phyloP scores from a whole-genome alignment of 805 yeast genomes.

The Naumovozyma baii region DNA sequence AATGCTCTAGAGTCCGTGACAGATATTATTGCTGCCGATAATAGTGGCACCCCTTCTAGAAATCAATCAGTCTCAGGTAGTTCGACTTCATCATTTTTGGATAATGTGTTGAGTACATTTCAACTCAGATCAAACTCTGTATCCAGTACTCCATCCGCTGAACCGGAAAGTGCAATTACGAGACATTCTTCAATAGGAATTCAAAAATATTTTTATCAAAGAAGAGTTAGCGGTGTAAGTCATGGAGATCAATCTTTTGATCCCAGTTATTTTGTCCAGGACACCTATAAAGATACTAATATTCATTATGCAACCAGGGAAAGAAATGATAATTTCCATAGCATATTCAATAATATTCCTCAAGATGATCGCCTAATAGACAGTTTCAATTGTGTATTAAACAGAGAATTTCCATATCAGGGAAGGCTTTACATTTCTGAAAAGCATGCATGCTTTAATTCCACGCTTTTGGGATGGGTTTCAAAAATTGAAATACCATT shows the following conservation, averaged over 20 bases:
- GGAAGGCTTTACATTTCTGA: constrained; percentile 81
- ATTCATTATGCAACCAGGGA: constrained; percentile 47
- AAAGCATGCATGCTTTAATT: constrained; percentile 71
- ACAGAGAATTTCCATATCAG: constrained; percentile 76
- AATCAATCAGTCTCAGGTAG: neutral
- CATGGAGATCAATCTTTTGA: neutral
- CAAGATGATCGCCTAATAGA: constrained; percentile 65
- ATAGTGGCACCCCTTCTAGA: neutral
- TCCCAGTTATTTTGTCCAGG: neutral
- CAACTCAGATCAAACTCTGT: constrained; percentile 7
- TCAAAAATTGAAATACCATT: constrained; percentile 67
- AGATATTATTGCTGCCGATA: constrained; percentile 7
- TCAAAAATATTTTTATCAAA: neutral
- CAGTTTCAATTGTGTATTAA: constrained; percentile 81
- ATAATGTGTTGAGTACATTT: constrained; percentile 16
- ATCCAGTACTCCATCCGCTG: no score
- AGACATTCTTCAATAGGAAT: neutral
- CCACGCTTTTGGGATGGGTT: constrained; percentile 78
- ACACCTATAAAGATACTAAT: constrained; percentile 32
- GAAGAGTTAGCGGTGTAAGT: neutral
- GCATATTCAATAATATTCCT: constrained; percentile 57
- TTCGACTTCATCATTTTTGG: constrained; percentile 12
- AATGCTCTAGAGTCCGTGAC: constrained; percentile 16
- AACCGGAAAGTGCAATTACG: neutral
- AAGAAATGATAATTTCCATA: constrained; percentile 68